Evolutionary conservation across 1,284 basidiomycete genomes (phyloP), one percentile per base, ranked within the genome.

Genomic region (Apiotrichum siamense): DNA sequence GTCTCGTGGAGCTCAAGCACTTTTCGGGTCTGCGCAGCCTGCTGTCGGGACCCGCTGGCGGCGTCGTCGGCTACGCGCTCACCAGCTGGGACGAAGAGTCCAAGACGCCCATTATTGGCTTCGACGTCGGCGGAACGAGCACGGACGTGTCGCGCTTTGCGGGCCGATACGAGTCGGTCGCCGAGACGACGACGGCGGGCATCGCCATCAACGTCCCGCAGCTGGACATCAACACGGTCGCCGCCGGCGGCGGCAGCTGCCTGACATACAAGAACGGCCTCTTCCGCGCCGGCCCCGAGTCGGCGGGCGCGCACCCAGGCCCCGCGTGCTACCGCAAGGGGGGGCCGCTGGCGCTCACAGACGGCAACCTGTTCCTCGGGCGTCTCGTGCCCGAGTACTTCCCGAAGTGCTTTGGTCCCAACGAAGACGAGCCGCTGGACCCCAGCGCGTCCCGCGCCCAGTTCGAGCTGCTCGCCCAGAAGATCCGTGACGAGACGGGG

Each of bases 1-100:
- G 89, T 0, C 74, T 96, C n/a, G 79, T 91, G 10, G 86, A 88
- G 63, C 75, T 88, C 15, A 54, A 58, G 49, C 85, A 86, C 63
- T 96, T 96, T 67, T 87, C 86, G 0, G 91, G 91, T 0, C 75
- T 97, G 58, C 89, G 89, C 76, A 86, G 85, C 52, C 88, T 94
- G 59, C 77, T 94, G 31, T 61, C 56, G 15, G 66, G 68, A 10
- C 66, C 66, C 3, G 68, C 68, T 2, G 68, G 68, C 3, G 66
- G 68, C n/a, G 68, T 70, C 1, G 66, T 70, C 4, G 68, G 68
- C 7, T 66, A 58, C 43, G 66, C 67, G 1, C 31, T 56, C 36
- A 69, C 67, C 11, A 52, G 55, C 18, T 69, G 52, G 49, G 65
- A 67, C 47, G 48, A 55, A 17, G 43, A 57, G 18, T 63, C 65